These are phyloP conservation scores for Fusarium verrucosum DNA, from an alignment of 2,329 filamentous ascomycete genomes.

Conservation along the genomic window DNA sequence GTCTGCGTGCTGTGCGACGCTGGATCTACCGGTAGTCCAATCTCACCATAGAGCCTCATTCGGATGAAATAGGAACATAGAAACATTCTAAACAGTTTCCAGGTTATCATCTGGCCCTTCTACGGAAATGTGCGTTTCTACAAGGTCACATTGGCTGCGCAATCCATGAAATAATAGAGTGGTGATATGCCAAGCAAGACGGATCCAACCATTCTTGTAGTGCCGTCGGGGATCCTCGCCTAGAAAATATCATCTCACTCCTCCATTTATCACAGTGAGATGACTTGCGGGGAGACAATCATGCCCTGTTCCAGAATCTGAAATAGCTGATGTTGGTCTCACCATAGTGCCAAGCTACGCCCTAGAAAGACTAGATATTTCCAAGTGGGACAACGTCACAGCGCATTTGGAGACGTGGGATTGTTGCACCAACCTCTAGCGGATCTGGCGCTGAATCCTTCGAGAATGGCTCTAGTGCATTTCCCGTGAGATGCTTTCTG, in stretches of 20 bases:
- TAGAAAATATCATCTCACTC: neutral
- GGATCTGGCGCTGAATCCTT: constrained; percentile 14
- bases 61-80: neutral
- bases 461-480: neutral
- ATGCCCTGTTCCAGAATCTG: neutral
- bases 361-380: neutral
- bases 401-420: constrained; percentile 13
- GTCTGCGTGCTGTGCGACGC: neutral
- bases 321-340: constrained; percentile 7
- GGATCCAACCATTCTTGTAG: neutral
- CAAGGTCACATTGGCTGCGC: neutral
- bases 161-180: neutral
- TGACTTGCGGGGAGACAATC: neutral
- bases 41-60: neutral
- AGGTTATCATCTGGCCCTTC: neutral
- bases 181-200: constrained; percentile 1
- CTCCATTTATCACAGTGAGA: constrained; percentile 18
- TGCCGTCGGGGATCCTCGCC: neutral
- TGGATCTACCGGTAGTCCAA: neutral
- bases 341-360: neutral
- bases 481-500: neutral
- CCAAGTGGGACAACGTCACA: constrained; percentile 20
- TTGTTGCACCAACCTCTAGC: neutral
- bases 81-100: neutral
- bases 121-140: neutral